Evolutionary conservation across 2,329 filamentous ascomycete species (phyloP), one percentile per base, ranked within the genome.

Genomic region (Plectosphaerella sp.): DNA sequence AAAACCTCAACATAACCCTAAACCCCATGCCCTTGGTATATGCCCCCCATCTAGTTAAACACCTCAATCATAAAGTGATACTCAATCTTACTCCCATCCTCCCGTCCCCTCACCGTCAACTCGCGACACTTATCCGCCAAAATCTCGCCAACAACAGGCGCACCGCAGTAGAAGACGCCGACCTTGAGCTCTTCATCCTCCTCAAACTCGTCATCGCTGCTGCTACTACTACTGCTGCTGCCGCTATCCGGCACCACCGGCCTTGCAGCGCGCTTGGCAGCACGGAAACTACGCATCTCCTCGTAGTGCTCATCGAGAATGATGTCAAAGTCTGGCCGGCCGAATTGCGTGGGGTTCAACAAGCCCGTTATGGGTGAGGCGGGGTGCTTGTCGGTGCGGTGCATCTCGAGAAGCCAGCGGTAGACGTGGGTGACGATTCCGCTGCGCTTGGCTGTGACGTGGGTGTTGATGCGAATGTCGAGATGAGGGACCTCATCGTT

Each of bases 11-110:
- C 28, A 3, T 12, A 33, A 5, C 28, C 28, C 25, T n/a, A 28
- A 28, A 28, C 25, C n/a, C 37, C 14, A 41, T 5, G n/a, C n/a
- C 14, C 37, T 41, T 20, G 15, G 37, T 25, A 45, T 25, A 22
- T 22, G 22, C 22, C 12, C 43, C 12, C 43, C 20, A 10, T 46
- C 43, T 46, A 46, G 22, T 22, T 76, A 66, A 83, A 83, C 0
- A 82, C 77, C 57, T 82, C 79, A 51, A 79, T 79, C 72, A 80
- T 77, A 50, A 83, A 83, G 50, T 78, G 69, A 61, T 83, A 83
- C 59, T 79, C 69, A 33, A 83, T 70, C 59, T 73, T 75, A 47
- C 71, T 74, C 15, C 73, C 76, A 56, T 81, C 78, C n/a, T 72
- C 65, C 28, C 76, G 67, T 0, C 75, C 78, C 55, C 77, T 72